Evolutionary conservation across 768 basidiomycete species (phyloP).

Genomic region (Obba rivulosa): DNA sequence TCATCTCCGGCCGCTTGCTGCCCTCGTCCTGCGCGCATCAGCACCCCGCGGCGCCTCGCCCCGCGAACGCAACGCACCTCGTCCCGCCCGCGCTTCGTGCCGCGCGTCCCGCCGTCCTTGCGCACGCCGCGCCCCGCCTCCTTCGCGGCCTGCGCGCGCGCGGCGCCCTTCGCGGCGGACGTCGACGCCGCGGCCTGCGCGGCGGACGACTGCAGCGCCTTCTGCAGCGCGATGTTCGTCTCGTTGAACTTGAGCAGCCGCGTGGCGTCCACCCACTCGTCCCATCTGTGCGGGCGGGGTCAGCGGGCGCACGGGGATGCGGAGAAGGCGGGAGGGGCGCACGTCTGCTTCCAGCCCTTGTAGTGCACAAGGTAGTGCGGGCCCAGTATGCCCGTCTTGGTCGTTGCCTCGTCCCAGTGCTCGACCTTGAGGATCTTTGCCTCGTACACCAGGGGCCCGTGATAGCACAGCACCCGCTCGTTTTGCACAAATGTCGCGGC

Average conservation of each 20-base stretch:
- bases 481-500: slow-evolving; percentile 26
- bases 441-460: slow-evolving; percentile 93
- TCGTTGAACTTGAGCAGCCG: slow-evolving; percentile 86
- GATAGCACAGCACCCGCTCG: slow-evolving; percentile 89
- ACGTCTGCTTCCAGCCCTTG: slow-evolving; percentile 99
- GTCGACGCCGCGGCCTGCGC: slow-evolving; percentile 33
- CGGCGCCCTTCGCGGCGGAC: slow-evolving; percentile 23
- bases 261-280: slow-evolving; percentile 87
- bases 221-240: slow-evolving; percentile 72
- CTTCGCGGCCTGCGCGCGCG: slow-evolving; percentile 15
- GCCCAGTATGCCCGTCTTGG: slow-evolving; percentile 56
- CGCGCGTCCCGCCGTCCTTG: slow-evolving; percentile 60
- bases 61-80: slow-evolving; percentile 41
- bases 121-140: slow-evolving; percentile 25
- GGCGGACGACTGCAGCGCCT: slow-evolving; percentile 48
- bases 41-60: neutral
- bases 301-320: too few relatives aligned
- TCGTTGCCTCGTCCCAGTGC: slow-evolving; percentile 57
- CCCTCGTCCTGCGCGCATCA: slow-evolving; percentile 58
- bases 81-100: slow-evolving; percentile 69
- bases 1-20: slow-evolving; percentile 81
- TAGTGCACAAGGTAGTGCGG: slow-evolving; percentile 95
- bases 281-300: slow-evolving; percentile 67
- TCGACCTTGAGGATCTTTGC: slow-evolving; percentile 80
- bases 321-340: slow-evolving; percentile 23